Conservation (phyloP, 1,139 yeast genomes). For the Saccharomyces hybrid region DNA sequence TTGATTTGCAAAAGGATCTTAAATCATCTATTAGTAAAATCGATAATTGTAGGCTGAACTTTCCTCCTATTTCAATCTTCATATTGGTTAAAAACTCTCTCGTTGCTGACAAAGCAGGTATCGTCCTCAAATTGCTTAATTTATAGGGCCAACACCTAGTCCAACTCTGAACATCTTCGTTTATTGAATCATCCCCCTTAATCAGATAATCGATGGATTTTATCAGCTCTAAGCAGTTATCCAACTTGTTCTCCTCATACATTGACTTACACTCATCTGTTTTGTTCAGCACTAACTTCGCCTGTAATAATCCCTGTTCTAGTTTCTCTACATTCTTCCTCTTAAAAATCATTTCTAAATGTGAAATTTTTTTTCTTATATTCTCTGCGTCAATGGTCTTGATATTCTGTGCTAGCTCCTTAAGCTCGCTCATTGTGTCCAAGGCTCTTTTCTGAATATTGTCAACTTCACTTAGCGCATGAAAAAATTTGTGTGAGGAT, state of each 20-base stretch:
- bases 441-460: slow-evolving; percentile 52
- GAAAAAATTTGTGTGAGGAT: slow-evolving; percentile 77
- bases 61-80: slow-evolving; percentile 55
- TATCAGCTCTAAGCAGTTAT: slow-evolving; percentile 45
- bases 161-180: slow-evolving; percentile 30
- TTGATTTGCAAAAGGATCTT: slow-evolving; percentile 45
- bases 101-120: slow-evolving; percentile 54
- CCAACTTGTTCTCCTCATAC: slow-evolving; percentile 40
- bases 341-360: slow-evolving; percentile 46
- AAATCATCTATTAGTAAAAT: slow-evolving; percentile 53
- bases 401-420: slow-evolving; percentile 39
- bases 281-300: slow-evolving; percentile 42
- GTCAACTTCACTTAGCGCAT: slow-evolving; percentile 67
- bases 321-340: slow-evolving; percentile 54
- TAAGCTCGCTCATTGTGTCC: slow-evolving; percentile 43
- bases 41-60: slow-evolving; percentile 51
- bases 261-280: slow-evolving; percentile 45
- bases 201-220: slow-evolving; percentile 51
- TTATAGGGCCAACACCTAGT: slow-evolving; percentile 45
- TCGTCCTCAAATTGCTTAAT: slow-evolving; percentile 42
- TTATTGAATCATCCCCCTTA: slow-evolving; percentile 39
- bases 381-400: slow-evolving; percentile 41
- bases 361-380: slow-evolving; percentile 45
- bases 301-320: slow-evolving; percentile 59
- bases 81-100: slow-evolving; percentile 45